A percentile compares a stretch with the other conserved stretches of the same genome.
phyloP scores from a whole-genome alignment of 2,329 filamentous ascomycete genomes.

The Pseudocercospora crystallina region DNA sequence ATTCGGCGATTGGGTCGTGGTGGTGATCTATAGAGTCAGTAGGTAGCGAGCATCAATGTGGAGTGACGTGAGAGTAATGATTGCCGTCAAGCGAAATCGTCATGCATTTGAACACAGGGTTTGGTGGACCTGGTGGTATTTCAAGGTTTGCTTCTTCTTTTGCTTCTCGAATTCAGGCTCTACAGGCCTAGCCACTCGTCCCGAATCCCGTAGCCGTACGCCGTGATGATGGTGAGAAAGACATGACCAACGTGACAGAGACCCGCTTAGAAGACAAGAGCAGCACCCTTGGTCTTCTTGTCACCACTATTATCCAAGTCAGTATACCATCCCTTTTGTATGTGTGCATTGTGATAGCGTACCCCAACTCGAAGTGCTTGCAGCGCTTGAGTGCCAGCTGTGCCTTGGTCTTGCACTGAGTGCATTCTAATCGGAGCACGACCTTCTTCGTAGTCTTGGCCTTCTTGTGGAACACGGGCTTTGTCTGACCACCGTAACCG shows the following conservation, averaged over 20 bases:
- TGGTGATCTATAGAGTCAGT: too few relatives aligned
- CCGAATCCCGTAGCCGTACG: conserved; percentile 27
- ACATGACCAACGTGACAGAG: conserved; percentile 36
- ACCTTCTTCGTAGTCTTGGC: conserved; percentile 99
- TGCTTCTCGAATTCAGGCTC: conserved; percentile 14
- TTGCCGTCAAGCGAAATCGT: conserved; percentile 1
- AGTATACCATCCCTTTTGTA: conserved; percentile 27
- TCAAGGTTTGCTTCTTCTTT: too few relatives aligned
- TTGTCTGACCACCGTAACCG: conserved; percentile 99
- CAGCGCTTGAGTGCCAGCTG: conserved; percentile 98
- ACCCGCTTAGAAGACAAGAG: conserved; percentile 86
- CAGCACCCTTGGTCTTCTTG: conserved; percentile 99
- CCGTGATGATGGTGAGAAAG: conserved; percentile 26
- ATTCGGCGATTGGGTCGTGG: too few relatives aligned
- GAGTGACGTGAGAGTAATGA: conserved; percentile 4
- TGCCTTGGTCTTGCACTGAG: conserved; percentile 95
- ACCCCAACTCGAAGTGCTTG: conserved; percentile 99
- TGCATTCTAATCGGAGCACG: conserved; percentile 97
- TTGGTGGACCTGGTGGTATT: too few relatives aligned
- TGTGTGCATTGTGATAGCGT: conserved; percentile 48
- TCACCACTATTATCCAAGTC: conserved; percentile 71
- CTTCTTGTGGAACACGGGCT: conserved; percentile 99
- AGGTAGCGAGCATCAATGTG: too few relatives aligned
- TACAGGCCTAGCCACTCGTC: conserved; percentile 24
- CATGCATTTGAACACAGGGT: too few relatives aligned